Base-by-base conservation (phyloP, 2,329 filamentous ascomycete genomes). In the Bisporella sp. region DNA sequence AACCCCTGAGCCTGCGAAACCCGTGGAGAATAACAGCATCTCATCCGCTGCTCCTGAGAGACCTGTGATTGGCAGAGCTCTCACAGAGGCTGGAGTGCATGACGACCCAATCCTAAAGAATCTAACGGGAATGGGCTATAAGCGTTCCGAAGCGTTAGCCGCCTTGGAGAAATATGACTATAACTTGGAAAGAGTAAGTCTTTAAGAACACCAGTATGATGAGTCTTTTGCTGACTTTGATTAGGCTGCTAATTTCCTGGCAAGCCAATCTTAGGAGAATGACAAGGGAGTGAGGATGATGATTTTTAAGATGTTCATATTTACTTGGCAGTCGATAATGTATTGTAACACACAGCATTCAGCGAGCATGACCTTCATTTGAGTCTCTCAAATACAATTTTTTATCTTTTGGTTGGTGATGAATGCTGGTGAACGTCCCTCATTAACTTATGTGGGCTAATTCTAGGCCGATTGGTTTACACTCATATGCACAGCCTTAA, bases 101-200 rank as follows among this genome's bases (percentile, higher is more conserved):
- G 92, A 97, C 64, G 92, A 97, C 64, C 87, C 89, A 6, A 92
- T 95, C 50, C 71, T 97, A 58, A 95, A 95, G 74, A 84, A 90
- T 59, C 68, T 97, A 63, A 95, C 89, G 1, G 78, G 81, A 7
- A 96, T 97, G 90, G 92, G 92, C 0, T 97, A 95, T 65, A 71
- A 81, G 4, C 77, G 92, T 31, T 72, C 75, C 6, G 82, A 88
- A 46, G 87, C 89, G 12, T 71, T 96, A 35, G 75, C 76, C 46
- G 92, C 93, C 29, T 71, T 97, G 65, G 92, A 97, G 74, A 91
- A 92, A 68, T 96, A 87, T 66, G 90, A 97, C 71, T 96, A 97
- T 70, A 93, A 96, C 68, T 78, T 96, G 66, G 90, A 96, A 70
- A 89, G 88, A 81, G 92, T 96, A 71, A 72, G 82, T 73, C 28